Conservation (phyloP, 2,329 filamentous ascomycete genomes). For the Calonectria montana region DNA sequence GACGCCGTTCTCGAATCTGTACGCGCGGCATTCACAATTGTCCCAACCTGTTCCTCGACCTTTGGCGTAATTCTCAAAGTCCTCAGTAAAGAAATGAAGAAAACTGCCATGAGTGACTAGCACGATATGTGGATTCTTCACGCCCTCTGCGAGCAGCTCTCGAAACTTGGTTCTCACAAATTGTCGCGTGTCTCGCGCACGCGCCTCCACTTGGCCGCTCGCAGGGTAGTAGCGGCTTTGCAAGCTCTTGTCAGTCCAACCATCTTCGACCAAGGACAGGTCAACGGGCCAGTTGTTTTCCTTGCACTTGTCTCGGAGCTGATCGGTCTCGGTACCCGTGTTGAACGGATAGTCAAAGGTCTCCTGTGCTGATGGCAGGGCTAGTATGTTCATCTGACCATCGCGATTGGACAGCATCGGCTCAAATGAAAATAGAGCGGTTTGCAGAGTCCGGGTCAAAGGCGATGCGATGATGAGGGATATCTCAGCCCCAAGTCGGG, state of each 20-base stretch:
- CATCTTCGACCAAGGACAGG: neutral
- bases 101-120: neutral
- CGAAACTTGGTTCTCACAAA: neutral
- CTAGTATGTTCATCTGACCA: neutral
- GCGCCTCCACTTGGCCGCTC: neutral
- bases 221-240: neutral
- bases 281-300: neutral
- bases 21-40: neutral
- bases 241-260: neutral
- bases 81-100: neutral
- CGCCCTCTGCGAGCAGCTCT: neutral
- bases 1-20: neutral
- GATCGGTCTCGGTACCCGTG: neutral
- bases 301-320: neutral
- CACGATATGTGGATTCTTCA: neutral
- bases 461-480: neutral
- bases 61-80: neutral
- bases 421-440: neutral
- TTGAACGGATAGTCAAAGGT: neutral
- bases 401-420: neutral
- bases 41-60: neutral
- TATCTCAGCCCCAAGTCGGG: neutral
- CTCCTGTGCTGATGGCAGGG: neutral
- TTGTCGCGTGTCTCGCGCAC: neutral
- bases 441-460: neutral